Evolutionary conservation across 1,284 basidiomycete genomes (phyloP), one percentile per base, ranked within the genome.

Genomic region (Pseudozyma hubeiensis): DNA sequence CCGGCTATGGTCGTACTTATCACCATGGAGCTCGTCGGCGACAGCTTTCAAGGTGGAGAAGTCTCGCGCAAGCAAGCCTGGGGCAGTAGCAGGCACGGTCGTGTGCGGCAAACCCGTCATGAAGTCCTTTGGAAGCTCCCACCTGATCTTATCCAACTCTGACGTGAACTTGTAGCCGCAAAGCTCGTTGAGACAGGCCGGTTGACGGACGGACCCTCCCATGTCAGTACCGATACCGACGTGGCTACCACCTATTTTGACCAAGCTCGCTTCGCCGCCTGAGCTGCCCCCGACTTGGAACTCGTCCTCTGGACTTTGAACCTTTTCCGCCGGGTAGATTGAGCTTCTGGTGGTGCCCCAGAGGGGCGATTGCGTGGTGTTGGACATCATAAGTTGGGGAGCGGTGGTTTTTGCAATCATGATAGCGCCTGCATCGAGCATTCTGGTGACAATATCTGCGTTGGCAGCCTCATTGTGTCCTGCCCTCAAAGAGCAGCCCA

Each of bases 131-230:
- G 65, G 57, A 4, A 68, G 62, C 7, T 53, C 19, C 65, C 65
- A 74, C 6, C 53, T 17, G 34, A 71, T 53, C 11, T 39, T 19
- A 3, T 16, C 34, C 0, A 56, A 43, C 10, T 33, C 19, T 5
- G 71, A 63, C 0, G 40, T 13, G 35, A 53, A 63, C 39, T 75
- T 75, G 59, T 48, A 63, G 5, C 71, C 66, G 17, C 31, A 48
- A 8, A 75, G 39, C 49, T 69, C 59, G 52, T 55, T 65, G 19
- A 75, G 53, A 29, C 47, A 60, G 16, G 71, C 72, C 0, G 79
- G 79, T 40, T 79, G 78, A n/a, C 78, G 59, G 13, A 80, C 60
- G 0, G 60, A 68, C 5, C 78, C 78, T n/a, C 78, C 73, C 63
- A 79, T 78, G 33, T 78, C 76, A 8, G 75, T 71, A 11, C 76